Evolutionary conservation across 2,329 filamentous ascomycete species (phyloP).

Genomic region (Stromatinia cepivora): DNA sequence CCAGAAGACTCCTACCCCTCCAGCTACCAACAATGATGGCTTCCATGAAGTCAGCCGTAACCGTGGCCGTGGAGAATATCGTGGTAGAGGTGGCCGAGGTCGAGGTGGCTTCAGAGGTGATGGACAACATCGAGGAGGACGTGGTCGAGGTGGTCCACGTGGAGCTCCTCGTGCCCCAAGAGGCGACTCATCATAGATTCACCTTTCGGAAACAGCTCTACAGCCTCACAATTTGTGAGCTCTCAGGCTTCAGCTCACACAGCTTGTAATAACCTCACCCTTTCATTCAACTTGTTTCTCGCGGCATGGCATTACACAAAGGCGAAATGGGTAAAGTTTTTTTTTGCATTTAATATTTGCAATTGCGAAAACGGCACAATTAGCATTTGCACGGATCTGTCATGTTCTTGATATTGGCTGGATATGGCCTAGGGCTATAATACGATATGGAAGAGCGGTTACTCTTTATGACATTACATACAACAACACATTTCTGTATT

Average conservation of each 20-base stretch:
- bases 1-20: constrained; percentile 43
- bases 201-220: constrained; percentile 3
- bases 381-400: constrained; percentile 23
- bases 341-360: constrained; percentile 22
- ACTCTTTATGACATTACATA: constrained; percentile 14
- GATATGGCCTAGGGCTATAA: constrained; percentile 22
- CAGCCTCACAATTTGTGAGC: constrained; percentile 1
- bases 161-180: constrained; percentile 32
- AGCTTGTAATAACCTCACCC: constrained; percentile 23
- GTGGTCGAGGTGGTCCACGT: constrained; percentile 33
- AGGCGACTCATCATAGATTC: constrained; percentile 22
- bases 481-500: constrained; percentile 18
- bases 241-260: background rate
- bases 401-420: constrained; percentile 25
- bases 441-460: constrained; percentile 22
- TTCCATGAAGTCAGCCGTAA: constrained; percentile 69
- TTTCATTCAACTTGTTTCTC: constrained; percentile 24
- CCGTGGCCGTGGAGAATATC: constrained; percentile 50
- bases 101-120: constrained; percentile 44
- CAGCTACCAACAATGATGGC: constrained; percentile 58
- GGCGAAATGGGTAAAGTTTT: constrained; percentile 25
- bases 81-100: constrained; percentile 48
- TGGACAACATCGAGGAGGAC: constrained; percentile 42
- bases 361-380: constrained; percentile 22
- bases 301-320: constrained; percentile 25